Evolutionary conservation across 2,329 filamentous ascomycete species (phyloP).

Genomic region (Exserohilum rostratum): DNA sequence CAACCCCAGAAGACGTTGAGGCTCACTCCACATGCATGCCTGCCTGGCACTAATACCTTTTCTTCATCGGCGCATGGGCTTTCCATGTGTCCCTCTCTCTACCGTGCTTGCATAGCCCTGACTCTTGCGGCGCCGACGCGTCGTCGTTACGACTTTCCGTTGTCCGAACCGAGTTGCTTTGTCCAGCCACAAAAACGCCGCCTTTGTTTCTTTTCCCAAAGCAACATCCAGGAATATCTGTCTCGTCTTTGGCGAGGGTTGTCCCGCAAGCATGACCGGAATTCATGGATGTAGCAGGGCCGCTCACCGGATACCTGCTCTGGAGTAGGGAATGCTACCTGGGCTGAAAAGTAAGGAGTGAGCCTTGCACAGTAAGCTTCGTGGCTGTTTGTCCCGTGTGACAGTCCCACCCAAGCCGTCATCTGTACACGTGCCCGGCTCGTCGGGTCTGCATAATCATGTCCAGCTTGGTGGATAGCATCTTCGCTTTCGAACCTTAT

Average conservation of each 20-base stretch:
- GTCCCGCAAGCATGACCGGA: slow-evolving; percentile 7
- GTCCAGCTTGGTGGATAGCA: slow-evolving; percentile 17
- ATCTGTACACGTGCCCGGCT: slow-evolving; percentile 14
- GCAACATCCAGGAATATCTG: slow-evolving; percentile 1
- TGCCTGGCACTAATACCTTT: slow-evolving; percentile 7
- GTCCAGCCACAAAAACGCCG: slow-evolving; percentile 12
- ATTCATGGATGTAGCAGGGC: slow-evolving; percentile 11
- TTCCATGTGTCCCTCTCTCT: slow-evolving; percentile 5
- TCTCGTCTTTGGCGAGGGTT: slow-evolving; percentile 1
- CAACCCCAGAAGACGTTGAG: slow-evolving; percentile 9
- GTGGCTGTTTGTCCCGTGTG: slow-evolving; percentile 26
- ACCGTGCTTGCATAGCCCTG: slow-evolving; percentile 16
- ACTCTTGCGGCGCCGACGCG: slow-evolving; percentile 15
- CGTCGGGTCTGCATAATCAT: slow-evolving; percentile 12
- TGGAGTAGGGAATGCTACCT: slow-evolving; percentile 19
- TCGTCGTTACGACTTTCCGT: slow-evolving; percentile 13
- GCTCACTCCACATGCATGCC: slow-evolving; percentile 13
- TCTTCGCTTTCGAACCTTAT: slow-evolving; percentile 17
- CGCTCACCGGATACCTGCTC: slow-evolving; percentile 9
- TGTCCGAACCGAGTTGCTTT: slow-evolving; percentile 10
- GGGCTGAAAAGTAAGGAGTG: slow-evolving; percentile 16
- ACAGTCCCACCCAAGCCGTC: slow-evolving; percentile 16
- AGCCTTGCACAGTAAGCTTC: slow-evolving; percentile 21
- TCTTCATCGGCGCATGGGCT: slow-evolving; percentile 5
- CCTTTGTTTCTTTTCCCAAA: neutral